Evolutionary conservation across 805 yeast species (phyloP), one percentile per base, ranked within the genome.

Genomic region (Ogataea ramenticola): DNA sequence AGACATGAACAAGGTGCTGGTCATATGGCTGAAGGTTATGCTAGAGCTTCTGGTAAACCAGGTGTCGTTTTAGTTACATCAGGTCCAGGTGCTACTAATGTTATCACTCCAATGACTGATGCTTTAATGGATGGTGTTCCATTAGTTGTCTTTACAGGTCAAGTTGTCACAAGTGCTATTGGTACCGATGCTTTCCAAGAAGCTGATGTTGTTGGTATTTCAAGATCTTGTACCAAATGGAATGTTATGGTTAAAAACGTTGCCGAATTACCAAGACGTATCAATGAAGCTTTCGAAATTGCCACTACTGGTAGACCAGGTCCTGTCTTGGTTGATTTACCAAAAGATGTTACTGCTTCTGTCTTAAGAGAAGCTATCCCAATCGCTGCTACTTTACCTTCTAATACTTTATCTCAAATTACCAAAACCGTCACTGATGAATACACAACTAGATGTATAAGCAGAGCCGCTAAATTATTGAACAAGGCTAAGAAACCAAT

Each of bases 181-280:
- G 99, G 99, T 59, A 91, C 98, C 14, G 99, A 93, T 65, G 95
- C 98, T 24, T 93, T 93, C 82, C 99, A 93, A 73, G 99, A 93
- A 71, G 99, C 99, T 41, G 99, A 93, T 61, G 95, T 91, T 43
- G 79, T 93, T 39, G 99, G 98, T 56, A 93, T 93, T 58, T 87
- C 98, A 4, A 79, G 99, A 62, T 82, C 96, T 8, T 93, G 99
- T 74, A 89, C 99, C 48, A 93, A 93, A 67, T 93, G 99, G 99
- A 93, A 95, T 61, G 97, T 90, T 34, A 93, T 93, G 99, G 97
- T 93, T 46, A 93, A 88, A 67, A 77, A 77, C 60, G 91, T 93
- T 42, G 91, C 90, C 43, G 99, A 93, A 68, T 73, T 93, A 54
- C 99, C 99, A 49, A 78, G 87, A 58, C 78, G 98, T 61, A 91